Conservation (phyloP, 1,284 basidiomycete species). For the Irpex sp. region DNA sequence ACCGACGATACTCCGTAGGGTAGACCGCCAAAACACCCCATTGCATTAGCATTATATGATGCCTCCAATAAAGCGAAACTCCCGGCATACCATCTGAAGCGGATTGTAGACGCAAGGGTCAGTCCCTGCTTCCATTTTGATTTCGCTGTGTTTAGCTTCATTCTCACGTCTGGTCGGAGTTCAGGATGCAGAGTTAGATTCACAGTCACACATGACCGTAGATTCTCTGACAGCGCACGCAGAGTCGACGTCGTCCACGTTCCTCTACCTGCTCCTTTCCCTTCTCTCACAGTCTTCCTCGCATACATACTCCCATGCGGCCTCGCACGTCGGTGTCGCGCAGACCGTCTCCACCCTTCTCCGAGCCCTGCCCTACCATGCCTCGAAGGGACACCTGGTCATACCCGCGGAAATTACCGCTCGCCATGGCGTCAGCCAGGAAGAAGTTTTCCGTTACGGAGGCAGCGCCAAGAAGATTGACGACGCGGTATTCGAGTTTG, state of each 20-base stretch:
- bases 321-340: slow-evolving; percentile 74
- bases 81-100: slow-evolving; percentile 75
- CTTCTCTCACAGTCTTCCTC: slow-evolving; percentile 65
- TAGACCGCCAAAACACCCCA: slow-evolving; percentile 78
- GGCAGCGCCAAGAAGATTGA: slow-evolving; percentile 59
- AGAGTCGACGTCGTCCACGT: slow-evolving; percentile 76
- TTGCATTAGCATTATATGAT: slow-evolving; percentile 73
- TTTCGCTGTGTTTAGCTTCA: slow-evolving; percentile 14
- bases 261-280: slow-evolving; percentile 78
- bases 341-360: slow-evolving; percentile 73
- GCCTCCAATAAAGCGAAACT: slow-evolving; percentile 49
- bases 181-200: slow-evolving; percentile 73
- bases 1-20: slow-evolving; percentile 42
- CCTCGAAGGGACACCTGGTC: slow-evolving; percentile 68
- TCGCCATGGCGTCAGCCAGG: slow-evolving; percentile 78
- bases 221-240: slow-evolving; percentile 71
- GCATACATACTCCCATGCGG: slow-evolving; percentile 68
- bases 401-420: slow-evolving; percentile 85
- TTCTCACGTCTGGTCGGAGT: slow-evolving; percentile 3
- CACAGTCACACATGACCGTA: slow-evolving; percentile 65
- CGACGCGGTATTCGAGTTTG: slow-evolving; percentile 86
- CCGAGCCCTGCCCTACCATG: slow-evolving; percentile 75
- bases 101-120: slow-evolving; percentile 85
- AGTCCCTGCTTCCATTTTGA: slow-evolving; percentile 21
- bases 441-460: slow-evolving; percentile 80